These are phyloP conservation scores for Exophiala alcalophila DNA, from an alignment of 2,329 filamentous ascomycete species.

Conservation along the genomic window DNA sequence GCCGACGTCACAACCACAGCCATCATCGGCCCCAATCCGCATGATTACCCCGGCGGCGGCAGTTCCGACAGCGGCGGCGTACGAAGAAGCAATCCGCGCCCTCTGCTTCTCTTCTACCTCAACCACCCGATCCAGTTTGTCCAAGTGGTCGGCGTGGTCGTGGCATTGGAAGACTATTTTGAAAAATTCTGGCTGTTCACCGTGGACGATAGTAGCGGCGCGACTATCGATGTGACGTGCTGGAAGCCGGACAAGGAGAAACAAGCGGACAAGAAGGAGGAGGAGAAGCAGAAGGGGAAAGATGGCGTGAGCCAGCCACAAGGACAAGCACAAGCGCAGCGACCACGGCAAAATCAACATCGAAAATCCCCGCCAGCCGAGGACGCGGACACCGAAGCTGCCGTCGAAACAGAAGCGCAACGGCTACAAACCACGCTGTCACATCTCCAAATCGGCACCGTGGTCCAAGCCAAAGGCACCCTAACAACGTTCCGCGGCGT, in stretches of 20 bases:
- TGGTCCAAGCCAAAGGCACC: conserved; percentile 58
- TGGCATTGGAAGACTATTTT: conserved; percentile 49
- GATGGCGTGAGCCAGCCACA: not conserved
- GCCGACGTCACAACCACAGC: conserved; percentile 14
- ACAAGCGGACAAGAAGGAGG: conserved; percentile 14
- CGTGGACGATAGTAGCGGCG: conserved; percentile 61
- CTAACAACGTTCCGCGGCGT: conserved; percentile 50
- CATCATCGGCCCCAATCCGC: not conserved
- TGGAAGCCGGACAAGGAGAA: conserved; percentile 35
- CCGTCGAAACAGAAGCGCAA: conserved; percentile 3
- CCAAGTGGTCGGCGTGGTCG: conserved; percentile 66
- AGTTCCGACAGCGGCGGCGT: not conserved
- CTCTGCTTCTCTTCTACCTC: conserved; percentile 60
- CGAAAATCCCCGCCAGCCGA: too few species aligned
- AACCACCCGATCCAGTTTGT: conserved; percentile 78
- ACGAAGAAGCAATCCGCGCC: conserved; percentile 37
- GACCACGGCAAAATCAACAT: not conserved
- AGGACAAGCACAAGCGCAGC: not conserved
- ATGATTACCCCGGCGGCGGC: conserved; percentile 1
- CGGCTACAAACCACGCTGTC: conserved; percentile 32
- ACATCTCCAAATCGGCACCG: conserved; percentile 49
- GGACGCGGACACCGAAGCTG: conserved; percentile 2
- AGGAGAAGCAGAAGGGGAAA: conserved; percentile 2
- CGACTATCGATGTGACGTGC: conserved; percentile 55
- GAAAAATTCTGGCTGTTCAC: conserved; percentile 45